Conservation (phyloP, 306 rosid genomes). For the Dalbergia oliveri region DNA sequence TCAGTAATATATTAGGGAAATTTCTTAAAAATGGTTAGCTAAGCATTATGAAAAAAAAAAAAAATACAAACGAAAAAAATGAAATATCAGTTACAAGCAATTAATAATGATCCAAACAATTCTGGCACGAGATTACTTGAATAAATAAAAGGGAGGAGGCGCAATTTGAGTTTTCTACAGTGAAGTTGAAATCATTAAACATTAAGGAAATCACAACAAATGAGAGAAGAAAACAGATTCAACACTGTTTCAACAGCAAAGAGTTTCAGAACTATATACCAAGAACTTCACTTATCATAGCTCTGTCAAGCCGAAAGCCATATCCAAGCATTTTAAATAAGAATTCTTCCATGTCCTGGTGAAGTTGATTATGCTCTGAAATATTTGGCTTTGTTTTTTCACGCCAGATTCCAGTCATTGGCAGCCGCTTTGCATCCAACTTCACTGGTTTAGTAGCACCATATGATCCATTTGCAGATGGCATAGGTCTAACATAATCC, state of each 20-base stretch:
- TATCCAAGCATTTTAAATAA: constrained; percentile 82
- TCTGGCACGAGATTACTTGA: not conserved
- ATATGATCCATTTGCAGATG: constrained; percentile 52
- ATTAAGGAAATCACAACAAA: constrained; percentile 5
- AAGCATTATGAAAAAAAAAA: constrained; percentile 3
- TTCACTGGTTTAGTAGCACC: constrained; percentile 58
- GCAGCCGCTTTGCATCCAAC: constrained; percentile 58
- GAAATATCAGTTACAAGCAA: not conserved
- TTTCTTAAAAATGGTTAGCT: constrained; percentile 14
- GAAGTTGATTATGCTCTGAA: constrained; percentile 49
- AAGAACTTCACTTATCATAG: constrained; percentile 73
- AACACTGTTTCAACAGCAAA: constrained; percentile 23
- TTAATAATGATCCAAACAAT: constrained; percentile 13
- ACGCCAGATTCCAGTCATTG: constrained; percentile 58
- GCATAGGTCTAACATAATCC: constrained; percentile 52
- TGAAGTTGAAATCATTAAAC: constrained; percentile 24
- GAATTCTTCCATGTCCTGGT: constrained; percentile 79
- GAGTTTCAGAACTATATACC: constrained; percentile 55
- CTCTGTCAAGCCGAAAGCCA: constrained; percentile 76
- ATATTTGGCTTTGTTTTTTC: constrained; percentile 48
- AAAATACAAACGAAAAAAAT: not conserved
- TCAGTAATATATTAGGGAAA: not conserved
- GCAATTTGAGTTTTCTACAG: constrained; percentile 13
- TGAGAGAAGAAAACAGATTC: not conserved
- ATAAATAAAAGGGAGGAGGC: not conserved